phyloP scores from a whole-genome alignment of 768 basidiomycete species.

The Mrakia frigida region DNA sequence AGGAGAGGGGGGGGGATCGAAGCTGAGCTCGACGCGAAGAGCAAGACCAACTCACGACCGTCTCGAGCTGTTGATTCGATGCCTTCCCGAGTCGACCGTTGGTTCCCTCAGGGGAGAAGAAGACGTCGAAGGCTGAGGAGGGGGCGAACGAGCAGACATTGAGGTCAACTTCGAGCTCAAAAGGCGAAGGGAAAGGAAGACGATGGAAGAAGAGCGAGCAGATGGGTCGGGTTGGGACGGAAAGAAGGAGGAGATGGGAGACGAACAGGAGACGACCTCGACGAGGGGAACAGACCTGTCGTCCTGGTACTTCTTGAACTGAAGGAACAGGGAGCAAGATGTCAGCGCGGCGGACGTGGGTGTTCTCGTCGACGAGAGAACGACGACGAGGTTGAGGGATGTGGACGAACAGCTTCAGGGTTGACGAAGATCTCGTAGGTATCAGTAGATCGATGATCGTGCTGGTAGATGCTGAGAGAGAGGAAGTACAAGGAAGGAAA shows the following conservation, averaged over 20 bases:
- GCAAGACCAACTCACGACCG: constrained; percentile 35
- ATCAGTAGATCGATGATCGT: constrained; percentile 28
- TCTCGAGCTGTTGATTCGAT: constrained; percentile 81
- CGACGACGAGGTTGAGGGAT: not conserved
- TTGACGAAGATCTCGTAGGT: constrained; percentile 30
- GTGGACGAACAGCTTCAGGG: constrained; percentile 20
- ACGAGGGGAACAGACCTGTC: constrained; percentile 28
- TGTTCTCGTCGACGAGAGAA: not conserved
- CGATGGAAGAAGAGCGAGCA: constrained; percentile 20
- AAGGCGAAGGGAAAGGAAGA: not conserved
- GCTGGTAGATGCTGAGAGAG: constrained; percentile 30
- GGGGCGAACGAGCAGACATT: not conserved
- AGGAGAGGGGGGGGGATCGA: not conserved
- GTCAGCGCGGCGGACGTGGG: not conserved
- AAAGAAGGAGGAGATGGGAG: constrained; percentile 38
- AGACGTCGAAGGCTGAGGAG: constrained; percentile 63
- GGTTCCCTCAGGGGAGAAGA: constrained; percentile 65
- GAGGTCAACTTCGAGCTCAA: not conserved
- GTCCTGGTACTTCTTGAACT: constrained; percentile 31
- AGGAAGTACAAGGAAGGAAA: not conserved
- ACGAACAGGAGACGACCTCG: constrained; percentile 27
- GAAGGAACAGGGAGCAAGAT: not conserved
- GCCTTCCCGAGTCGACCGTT: constrained; percentile 68
- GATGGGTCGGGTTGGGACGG: no score
- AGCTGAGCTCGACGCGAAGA: not conserved